Evolutionary conservation across 1,284 basidiomycete species (phyloP).

Genomic region (Calocybe gambosa): DNA sequence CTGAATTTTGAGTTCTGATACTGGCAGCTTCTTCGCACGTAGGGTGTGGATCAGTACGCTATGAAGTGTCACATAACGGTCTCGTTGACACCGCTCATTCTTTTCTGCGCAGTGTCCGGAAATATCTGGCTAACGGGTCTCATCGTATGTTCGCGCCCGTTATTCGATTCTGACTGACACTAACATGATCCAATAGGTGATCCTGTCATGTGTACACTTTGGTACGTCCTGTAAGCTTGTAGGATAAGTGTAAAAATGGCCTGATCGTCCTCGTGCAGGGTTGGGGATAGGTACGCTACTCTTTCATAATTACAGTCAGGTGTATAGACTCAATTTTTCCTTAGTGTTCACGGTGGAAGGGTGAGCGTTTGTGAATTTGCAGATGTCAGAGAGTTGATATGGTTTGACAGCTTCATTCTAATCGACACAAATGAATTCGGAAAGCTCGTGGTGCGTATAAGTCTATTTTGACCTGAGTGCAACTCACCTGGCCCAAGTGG

Average conservation of each 20-base stretch:
- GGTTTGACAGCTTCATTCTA: slow-evolving; percentile 22
- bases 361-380: slow-evolving; percentile 16
- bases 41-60: slow-evolving; percentile 35
- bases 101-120: slow-evolving; percentile 27
- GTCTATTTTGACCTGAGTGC: background rate
- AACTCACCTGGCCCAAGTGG: slow-evolving; percentile 25
- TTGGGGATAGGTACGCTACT: slow-evolving; percentile 31
- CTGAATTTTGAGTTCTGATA: background rate
- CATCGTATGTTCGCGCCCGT: slow-evolving; percentile 24
- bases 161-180: slow-evolving; percentile 2
- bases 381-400: background rate
- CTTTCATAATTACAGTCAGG: background rate
- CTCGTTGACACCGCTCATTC: slow-evolving; percentile 1
- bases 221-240: slow-evolving; percentile 20
- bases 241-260: background rate
- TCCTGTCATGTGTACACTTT: slow-evolving; percentile 32
- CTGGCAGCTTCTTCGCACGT: slow-evolving; percentile 35
- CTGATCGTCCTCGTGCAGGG: slow-evolving; percentile 18
- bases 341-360: slow-evolving; percentile 36
- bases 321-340: background rate
- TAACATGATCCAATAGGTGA: slow-evolving; percentile 20
- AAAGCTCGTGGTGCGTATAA: slow-evolving; percentile 28
- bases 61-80: slow-evolving; percentile 1
- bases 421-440: slow-evolving; percentile 25
- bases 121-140: slow-evolving; percentile 27